A percentile compares a stretch with the other conserved stretches of the same genome.
Evolutionary conservation across 805 yeast species (phyloP).

Genomic region (Candida ovalis): DNA sequence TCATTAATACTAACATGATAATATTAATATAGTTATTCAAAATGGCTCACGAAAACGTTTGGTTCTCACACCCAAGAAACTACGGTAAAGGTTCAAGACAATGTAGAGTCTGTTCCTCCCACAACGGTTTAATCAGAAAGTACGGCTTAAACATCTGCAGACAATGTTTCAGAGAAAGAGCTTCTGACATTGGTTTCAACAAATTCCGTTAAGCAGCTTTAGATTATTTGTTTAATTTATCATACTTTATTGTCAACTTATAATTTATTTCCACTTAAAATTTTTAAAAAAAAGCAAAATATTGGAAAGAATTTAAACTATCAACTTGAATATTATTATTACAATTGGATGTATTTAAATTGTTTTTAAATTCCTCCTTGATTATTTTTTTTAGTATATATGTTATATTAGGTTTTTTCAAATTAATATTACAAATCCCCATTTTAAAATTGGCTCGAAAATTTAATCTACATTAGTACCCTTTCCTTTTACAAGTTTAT

Average conservation of each 20-base stretch:
- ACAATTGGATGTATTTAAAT: not conserved
- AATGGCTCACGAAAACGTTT: conserved; percentile 99
- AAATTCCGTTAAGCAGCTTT: conserved; percentile 81
- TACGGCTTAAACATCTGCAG: conserved; percentile 99
- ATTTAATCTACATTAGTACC: not conserved
- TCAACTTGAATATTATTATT: not conserved
- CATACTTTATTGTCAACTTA: not conserved
- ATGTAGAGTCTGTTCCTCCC: conserved; percentile 99
- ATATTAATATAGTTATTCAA: conserved; percentile 37
- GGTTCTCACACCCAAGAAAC: conserved; percentile 99
- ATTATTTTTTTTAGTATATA: not conserved
- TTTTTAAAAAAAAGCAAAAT: not conserved
- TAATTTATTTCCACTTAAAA: not conserved
- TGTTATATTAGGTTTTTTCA: conserved; percentile 3
- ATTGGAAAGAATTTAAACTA: not conserved
- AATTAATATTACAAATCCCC: conserved; percentile 1
- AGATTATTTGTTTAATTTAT: not conserved
- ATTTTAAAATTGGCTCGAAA: not conserved
- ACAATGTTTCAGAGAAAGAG: conserved; percentile 99
- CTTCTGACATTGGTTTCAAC: conserved; percentile 98
- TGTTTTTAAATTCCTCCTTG: not conserved
- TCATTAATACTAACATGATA: conserved; percentile 17
- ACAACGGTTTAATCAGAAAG: conserved; percentile 99
- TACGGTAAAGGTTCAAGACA: conserved; percentile 99
- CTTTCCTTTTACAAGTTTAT: not conserved